A percentile compares a stretch with the other conserved stretches of the same genome.
phyloP scores from a whole-genome alignment of 2,329 filamentous ascomycete genomes.

The Blumeria graminis region DNA sequence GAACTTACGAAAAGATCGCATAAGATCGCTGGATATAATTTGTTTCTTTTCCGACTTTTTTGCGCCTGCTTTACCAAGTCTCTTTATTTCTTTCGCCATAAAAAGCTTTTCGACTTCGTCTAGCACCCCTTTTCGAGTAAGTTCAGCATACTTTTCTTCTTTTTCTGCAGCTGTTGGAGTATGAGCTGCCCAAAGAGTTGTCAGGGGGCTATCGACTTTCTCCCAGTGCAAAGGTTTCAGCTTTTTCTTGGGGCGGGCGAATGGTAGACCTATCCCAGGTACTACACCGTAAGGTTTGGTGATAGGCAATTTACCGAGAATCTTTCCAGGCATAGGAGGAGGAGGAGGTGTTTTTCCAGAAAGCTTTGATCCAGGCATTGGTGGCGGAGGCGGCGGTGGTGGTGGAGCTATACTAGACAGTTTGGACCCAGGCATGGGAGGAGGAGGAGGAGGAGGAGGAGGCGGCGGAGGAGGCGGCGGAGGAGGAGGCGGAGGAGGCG shows the following conservation, averaged over 20 bases:
- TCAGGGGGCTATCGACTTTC: conserved; percentile 79
- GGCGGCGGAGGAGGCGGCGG: conserved; percentile 17
- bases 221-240: conserved; percentile 99
- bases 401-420: conserved; percentile 18
- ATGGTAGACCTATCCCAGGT: conserved; percentile 44
- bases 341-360: conserved; percentile 21
- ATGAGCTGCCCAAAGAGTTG: conserved; percentile 80
- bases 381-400: conserved; percentile 21
- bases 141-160: conserved; percentile 86
- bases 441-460: conserved; percentile 19
- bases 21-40: conserved; percentile 74
- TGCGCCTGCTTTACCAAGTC: conserved; percentile 39
- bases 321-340: conserved; percentile 40
- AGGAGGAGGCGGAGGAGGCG: conserved; percentile 18
- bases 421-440: conserved; percentile 22
- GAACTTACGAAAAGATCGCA: conserved; percentile 53
- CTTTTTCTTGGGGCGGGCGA: conserved; percentile 91
- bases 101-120: conserved; percentile 97
- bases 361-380: conserved; percentile 15
- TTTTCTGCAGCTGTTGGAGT: conserved; percentile 67
- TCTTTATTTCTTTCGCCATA: conserved; percentile 89
- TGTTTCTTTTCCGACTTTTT: conserved; percentile 92
- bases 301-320: conserved; percentile 54
- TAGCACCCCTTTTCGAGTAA: conserved; percentile 81
- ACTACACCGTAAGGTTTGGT: conserved; percentile 28